Evolutionary conservation across 257 asterid genomes (phyloP), one percentile per base, ranked within the genome.

Genomic region (Echites panduratus): DNA sequence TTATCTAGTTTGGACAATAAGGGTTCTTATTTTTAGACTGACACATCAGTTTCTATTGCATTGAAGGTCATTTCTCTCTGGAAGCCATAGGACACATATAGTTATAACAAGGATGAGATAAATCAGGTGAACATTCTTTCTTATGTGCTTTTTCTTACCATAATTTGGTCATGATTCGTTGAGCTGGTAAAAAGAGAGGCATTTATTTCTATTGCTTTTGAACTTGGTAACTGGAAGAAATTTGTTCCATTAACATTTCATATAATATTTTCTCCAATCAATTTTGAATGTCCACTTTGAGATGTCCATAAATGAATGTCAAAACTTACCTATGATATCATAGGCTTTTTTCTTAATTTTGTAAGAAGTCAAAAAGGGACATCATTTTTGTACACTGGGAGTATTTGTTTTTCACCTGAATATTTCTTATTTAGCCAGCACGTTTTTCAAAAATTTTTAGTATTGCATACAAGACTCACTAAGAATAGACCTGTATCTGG

Each of bases 41-140:
- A 50, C 17, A 44, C 64, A 70, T 40, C 35, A 47, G 49, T 45
- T 66, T 45, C 61, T 79, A 59, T 65, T 29, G 58, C 73, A 41
- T 75, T 66, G 78, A 81, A 94, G 97, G 80, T 89, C 61, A 69
- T 32, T 57, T 78, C 82, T 70, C 79, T 90, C 44, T 85, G 89
- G 87, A 84, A 88, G 82, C 85, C 87, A 70, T 58, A 88, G 56
- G 87, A 87, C 76, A 83, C 88, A 76, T 94, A 84, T 85, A 84
- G 72, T 68, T 88, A 86, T 74, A 91, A 89, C 89, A 89, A 89
- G 85, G 98, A 92, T 76, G 99, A 95, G 82, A 90, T 95, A 78
- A 92, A 95, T 76, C 98, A 90, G 99, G 97, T 95, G 75, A 35
- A 79, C 11, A 38, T 56, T 75, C 72, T 41, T 71, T 50, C 47